Percentiles rank a stretch among this genome's conserved stretches.
Conservation (phyloP, 2,329 filamentous ascomycete genomes). For the Aureobasidium sp. region DNA sequence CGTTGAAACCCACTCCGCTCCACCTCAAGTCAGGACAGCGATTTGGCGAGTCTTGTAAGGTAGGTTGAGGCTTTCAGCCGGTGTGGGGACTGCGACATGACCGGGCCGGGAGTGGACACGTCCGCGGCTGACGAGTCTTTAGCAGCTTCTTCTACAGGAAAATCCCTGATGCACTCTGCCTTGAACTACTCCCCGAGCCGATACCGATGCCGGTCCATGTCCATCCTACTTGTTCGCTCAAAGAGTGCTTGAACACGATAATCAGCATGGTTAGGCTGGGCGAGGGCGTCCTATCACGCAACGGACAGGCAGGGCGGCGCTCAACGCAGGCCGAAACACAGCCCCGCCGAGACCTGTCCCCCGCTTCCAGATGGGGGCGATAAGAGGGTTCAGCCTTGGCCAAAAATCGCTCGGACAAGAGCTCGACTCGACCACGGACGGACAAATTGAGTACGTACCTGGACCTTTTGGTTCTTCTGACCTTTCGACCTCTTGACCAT, state of each 20-base stretch:
- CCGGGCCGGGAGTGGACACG: background rate
- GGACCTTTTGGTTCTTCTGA: background rate
- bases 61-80: background rate
- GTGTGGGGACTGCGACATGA: background rate
- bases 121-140: background rate
- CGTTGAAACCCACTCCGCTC: background rate
- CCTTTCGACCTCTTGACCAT: slow-evolving; percentile 6
- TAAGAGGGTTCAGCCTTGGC: slow-evolving; percentile 12
- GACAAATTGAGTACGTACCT: slow-evolving; percentile 12
- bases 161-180: background rate
- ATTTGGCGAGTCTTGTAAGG: background rate
- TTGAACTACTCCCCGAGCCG: background rate
- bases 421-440: slow-evolving; percentile 4
- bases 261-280: background rate
- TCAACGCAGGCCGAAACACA: slow-evolving; percentile 2
- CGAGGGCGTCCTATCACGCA: background rate
- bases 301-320: background rate
- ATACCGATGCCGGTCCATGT: background rate
- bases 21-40: background rate
- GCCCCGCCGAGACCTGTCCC: slow-evolving; percentile 11
- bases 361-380: slow-evolving; percentile 13
- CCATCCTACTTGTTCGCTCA: background rate
- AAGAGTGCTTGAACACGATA: background rate
- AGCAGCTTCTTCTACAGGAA: background rate
- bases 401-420: slow-evolving; percentile 5